phyloP scores from a whole-genome alignment of 306 rosid species.

The Gleditsia sinensis region DNA sequence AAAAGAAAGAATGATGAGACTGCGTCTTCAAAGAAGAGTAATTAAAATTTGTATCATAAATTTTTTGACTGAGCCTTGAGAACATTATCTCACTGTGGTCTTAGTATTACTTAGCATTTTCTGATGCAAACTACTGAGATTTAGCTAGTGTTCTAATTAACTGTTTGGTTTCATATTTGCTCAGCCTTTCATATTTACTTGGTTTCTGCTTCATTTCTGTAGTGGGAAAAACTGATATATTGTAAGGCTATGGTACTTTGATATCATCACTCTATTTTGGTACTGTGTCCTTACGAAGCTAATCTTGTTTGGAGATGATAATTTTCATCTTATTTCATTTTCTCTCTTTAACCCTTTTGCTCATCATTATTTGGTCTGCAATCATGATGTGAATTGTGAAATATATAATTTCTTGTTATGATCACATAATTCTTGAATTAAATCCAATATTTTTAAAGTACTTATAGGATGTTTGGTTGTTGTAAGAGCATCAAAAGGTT shows the following conservation, averaged over 20 bases:
- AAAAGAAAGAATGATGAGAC: not conserved
- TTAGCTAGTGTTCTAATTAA: not conserved
- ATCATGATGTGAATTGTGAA: not conserved
- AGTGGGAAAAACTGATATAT: constrained; percentile 44
- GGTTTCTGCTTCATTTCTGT: constrained; percentile 29
- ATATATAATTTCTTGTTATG: constrained; percentile 4
- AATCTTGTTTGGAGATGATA: constrained; percentile 94
- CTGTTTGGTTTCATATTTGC: constrained; percentile 13
- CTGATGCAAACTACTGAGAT: not conserved
- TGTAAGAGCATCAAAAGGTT: not conserved
- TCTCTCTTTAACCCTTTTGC: not conserved
- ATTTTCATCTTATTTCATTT: constrained; percentile 3
- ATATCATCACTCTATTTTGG: constrained; percentile 53
- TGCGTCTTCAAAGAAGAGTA: too few relatives aligned
- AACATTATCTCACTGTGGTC: not conserved
- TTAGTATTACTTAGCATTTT: not conserved
- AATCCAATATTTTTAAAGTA: not conserved
- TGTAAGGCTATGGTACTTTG: constrained; percentile 36
- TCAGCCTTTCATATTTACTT: not conserved
- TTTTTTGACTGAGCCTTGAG: not conserved
- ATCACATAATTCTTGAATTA: constrained; percentile 1
- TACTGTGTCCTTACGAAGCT: constrained; percentile 78
- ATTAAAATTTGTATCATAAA: too few relatives aligned
- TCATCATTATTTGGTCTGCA: not conserved
- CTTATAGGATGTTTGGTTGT: not conserved